phyloP scores from a whole-genome alignment of 768 basidiomycete genomes.

The Lactarius quietus region DNA sequence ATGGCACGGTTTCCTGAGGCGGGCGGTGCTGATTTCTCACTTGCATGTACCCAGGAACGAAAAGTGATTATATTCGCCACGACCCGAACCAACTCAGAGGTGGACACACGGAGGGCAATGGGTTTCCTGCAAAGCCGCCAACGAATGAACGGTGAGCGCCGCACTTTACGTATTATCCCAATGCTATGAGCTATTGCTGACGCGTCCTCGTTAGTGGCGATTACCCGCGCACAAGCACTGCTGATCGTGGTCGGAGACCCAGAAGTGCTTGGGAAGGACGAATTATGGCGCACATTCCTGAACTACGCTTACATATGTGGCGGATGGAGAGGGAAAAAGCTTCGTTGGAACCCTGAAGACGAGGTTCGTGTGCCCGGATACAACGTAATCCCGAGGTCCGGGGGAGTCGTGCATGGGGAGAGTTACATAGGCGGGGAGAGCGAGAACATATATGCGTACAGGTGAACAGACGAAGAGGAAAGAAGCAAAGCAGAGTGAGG shows the following conservation, averaged over 20 bases:
- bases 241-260: slow-evolving; percentile 64
- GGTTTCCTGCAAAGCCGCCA: slow-evolving; percentile 37
- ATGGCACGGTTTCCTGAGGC: neutral
- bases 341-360: slow-evolving; percentile 37
- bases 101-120: slow-evolving; percentile 30
- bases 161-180: neutral
- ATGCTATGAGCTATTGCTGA: neutral
- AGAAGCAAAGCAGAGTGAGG: neutral
- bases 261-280: slow-evolving; percentile 51
- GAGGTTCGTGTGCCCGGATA: neutral
- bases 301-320: slow-evolving; percentile 48
- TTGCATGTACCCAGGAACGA: slow-evolving; percentile 33
- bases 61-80: slow-evolving; percentile 38
- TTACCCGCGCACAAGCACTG: slow-evolving; percentile 63
- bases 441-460: neutral
- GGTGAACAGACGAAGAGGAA: too few relatives aligned
- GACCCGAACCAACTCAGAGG: slow-evolving; percentile 34
- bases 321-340: slow-evolving; percentile 50
- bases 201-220: slow-evolving; percentile 43
- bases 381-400: neutral
- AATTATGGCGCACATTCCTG: slow-evolving; percentile 57
- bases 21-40: neutral
- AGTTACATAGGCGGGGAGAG: slow-evolving; percentile 12
- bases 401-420: neutral
- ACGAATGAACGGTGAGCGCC: slow-evolving; percentile 39